Percentiles rank a stretch among this genome's conserved stretches.
phyloP scores from a whole-genome alignment of 2,329 filamentous ascomycete genomes.

The Alternaria gaisen region DNA sequence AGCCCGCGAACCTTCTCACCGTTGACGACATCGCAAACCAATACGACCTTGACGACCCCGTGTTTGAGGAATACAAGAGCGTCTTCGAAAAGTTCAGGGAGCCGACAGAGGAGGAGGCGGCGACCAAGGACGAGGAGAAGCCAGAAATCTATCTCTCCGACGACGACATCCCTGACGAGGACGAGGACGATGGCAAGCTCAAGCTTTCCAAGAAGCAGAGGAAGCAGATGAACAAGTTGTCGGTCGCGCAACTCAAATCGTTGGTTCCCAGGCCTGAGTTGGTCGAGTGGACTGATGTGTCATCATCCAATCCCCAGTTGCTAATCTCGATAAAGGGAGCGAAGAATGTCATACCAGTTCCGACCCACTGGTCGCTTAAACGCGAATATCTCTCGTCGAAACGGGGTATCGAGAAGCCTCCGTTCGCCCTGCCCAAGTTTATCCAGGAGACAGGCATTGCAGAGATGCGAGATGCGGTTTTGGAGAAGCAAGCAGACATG shows the following conservation, averaged over 20 bases:
- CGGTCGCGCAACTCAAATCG: slow-evolving; percentile 94
- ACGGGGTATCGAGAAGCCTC: slow-evolving; percentile 92
- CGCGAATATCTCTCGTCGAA: slow-evolving; percentile 97
- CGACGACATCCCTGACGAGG: slow-evolving; percentile 85
- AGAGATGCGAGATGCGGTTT: slow-evolving; percentile 95
- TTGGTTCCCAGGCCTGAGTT: slow-evolving; percentile 90
- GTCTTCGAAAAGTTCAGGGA: slow-evolving; percentile 79
- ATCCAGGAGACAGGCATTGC: slow-evolving; percentile 97
- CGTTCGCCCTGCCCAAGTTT: slow-evolving; percentile 92
- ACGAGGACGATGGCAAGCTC: slow-evolving; percentile 73
- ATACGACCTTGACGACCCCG: slow-evolving; percentile 73
- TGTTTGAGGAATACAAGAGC: slow-evolving; percentile 83
- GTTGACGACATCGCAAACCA: slow-evolving; percentile 54
- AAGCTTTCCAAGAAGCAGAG: slow-evolving; percentile 94
- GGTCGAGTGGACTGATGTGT: slow-evolving; percentile 97
- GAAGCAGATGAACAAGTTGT: slow-evolving; percentile 90
- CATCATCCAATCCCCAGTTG: slow-evolving; percentile 85
- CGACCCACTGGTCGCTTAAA: slow-evolving; percentile 93
- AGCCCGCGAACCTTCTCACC: slow-evolving; percentile 55
- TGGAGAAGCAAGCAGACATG: slow-evolving; percentile 95
- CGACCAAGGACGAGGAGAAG: slow-evolving; percentile 67
- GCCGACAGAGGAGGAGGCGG: slow-evolving; percentile 67
- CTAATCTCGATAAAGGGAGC: slow-evolving; percentile 95
- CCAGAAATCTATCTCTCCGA: slow-evolving; percentile 85
- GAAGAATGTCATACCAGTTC: slow-evolving; percentile 94